Evolutionary conservation across 2,329 filamentous ascomycete genomes (phyloP).

Genomic region (Onygena corvina): DNA sequence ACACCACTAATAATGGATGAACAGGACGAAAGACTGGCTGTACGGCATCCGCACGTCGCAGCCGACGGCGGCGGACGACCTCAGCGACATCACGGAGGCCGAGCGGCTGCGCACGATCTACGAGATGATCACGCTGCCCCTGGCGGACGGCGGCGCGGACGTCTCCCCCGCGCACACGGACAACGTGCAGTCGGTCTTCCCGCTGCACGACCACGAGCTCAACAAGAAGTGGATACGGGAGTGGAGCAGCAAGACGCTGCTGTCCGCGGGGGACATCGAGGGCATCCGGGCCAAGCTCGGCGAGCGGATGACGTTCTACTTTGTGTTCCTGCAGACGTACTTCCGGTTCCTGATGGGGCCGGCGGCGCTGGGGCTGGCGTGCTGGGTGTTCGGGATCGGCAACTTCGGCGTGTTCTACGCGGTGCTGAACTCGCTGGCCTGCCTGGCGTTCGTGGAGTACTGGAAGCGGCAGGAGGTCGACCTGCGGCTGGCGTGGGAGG

Average conservation of each 20-base stretch:
- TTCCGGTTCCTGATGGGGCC: slow-evolving; percentile 77
- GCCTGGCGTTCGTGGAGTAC: slow-evolving; percentile 79
- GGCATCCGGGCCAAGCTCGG: slow-evolving; percentile 66
- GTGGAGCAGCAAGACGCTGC: slow-evolving; percentile 59
- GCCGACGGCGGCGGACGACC: too few species aligned
- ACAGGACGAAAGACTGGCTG: slow-evolving; percentile 82
- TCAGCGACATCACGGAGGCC: too few species aligned
- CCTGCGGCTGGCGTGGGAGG: slow-evolving; percentile 75
- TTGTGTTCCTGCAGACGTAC: slow-evolving; percentile 85
- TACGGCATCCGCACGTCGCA: slow-evolving; percentile 70
- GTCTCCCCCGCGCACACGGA: slow-evolving; percentile 60
- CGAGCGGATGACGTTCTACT: slow-evolving; percentile 81
- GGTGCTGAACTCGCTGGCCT: slow-evolving; percentile 69
- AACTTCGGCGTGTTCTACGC: slow-evolving; percentile 75
- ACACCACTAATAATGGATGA: not conserved
- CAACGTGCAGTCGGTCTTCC: slow-evolving; percentile 61
- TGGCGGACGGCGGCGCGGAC: slow-evolving; percentile 64
- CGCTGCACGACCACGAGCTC: slow-evolving; percentile 63
- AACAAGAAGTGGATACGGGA: slow-evolving; percentile 65
- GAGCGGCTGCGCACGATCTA: slow-evolving; percentile 82
- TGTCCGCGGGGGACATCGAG: slow-evolving; percentile 56
- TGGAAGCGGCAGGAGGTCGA: slow-evolving; percentile 93
- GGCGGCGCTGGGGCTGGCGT: slow-evolving; percentile 60
- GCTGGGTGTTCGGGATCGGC: slow-evolving; percentile 74
- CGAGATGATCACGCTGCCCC: slow-evolving; percentile 63